Percentiles rank a stretch among this genome's conserved stretches.
These are phyloP conservation scores for Aquilaria malaccensis DNA, from an alignment of 345 rosid species.

Conservation along the genomic window DNA sequence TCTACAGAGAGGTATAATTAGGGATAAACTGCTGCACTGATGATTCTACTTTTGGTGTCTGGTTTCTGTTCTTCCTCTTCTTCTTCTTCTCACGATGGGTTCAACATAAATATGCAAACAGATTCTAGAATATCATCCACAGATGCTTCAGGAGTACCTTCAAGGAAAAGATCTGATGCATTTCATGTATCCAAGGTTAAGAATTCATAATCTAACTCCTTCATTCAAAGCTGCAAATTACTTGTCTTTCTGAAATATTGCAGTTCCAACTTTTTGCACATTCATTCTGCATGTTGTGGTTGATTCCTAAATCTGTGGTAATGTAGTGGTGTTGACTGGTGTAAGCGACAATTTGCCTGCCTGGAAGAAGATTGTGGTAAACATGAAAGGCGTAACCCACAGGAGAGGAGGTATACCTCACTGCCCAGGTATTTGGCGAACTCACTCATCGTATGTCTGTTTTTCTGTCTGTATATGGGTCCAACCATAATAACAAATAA, in stretches of 20 bases:
- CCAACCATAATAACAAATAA: not conserved
- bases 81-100: constrained; percentile 10
- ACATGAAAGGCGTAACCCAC: constrained; percentile 40
- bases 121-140: constrained; percentile 94
- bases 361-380: constrained; percentile 63
- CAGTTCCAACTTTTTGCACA: not conserved
- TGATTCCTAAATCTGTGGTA: constrained; percentile 5
- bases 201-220: not conserved
- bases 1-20: constrained; percentile 79
- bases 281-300: not conserved
- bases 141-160: constrained; percentile 62
- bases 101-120: constrained; percentile 23
- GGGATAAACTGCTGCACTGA: constrained; percentile 1
- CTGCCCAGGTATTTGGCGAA: constrained; percentile 58
- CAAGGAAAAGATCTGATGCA: constrained; percentile 66
- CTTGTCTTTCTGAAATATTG: not conserved
- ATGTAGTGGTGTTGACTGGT: constrained; percentile 70
- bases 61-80: constrained; percentile 7
- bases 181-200: constrained; percentile 94
- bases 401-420: constrained; percentile 71
- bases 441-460: not conserved
- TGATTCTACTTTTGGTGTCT: constrained; percentile 6
- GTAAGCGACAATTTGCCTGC: constrained; percentile 81
- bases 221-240: not conserved
- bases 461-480: not conserved